Evolutionary conservation across 2,329 filamentous ascomycete species (phyloP).

Genomic region (Eutypa lata): DNA sequence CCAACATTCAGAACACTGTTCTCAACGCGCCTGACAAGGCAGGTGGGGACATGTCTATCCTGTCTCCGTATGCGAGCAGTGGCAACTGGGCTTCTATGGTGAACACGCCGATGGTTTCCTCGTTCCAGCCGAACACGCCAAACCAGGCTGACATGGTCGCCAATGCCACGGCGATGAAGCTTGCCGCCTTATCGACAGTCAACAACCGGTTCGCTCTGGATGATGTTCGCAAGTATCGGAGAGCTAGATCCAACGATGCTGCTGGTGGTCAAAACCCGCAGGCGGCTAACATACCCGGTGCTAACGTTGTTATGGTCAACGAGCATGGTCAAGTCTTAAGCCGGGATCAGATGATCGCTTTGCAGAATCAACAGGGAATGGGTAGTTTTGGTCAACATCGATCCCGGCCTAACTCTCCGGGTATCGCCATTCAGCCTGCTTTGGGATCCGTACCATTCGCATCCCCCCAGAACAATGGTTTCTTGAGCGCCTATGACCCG

Average conservation of each 20-base stretch:
- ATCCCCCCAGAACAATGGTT: conserved; percentile 92
- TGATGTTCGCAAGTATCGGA: conserved; percentile 93
- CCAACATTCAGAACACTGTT: conserved; percentile 79
- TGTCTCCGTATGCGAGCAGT: conserved; percentile 81
- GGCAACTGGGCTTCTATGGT: conserved; percentile 99
- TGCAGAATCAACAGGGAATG: conserved; percentile 67
- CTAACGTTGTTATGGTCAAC: conserved; percentile 91
- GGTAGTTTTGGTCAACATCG: conserved; percentile 63
- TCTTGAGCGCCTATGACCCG: conserved; percentile 82
- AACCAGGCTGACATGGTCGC: conserved; percentile 96
- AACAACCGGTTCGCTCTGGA: conserved; percentile 98
- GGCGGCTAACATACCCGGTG: conserved; percentile 58
- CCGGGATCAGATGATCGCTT: conserved; percentile 77
- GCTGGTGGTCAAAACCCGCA: conserved; percentile 56
- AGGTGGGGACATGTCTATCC: conserved; percentile 68
- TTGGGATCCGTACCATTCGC: conserved; percentile 69
- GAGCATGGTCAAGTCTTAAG: conserved; percentile 85
- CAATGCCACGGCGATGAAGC: conserved; percentile 98
- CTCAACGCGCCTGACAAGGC: conserved; percentile 70
- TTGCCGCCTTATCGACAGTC: conserved; percentile 92
- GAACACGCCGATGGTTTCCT: conserved; percentile 92
- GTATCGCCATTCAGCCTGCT: conserved; percentile 71
- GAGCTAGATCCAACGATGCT: conserved; percentile 83
- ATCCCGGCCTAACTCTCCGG: conserved; percentile 86
- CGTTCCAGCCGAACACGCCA: conserved; percentile 67